Evolutionary conservation across 495 filamentous ascomycete genomes (phyloP).

Genomic region (Penicillium canescens): DNA sequence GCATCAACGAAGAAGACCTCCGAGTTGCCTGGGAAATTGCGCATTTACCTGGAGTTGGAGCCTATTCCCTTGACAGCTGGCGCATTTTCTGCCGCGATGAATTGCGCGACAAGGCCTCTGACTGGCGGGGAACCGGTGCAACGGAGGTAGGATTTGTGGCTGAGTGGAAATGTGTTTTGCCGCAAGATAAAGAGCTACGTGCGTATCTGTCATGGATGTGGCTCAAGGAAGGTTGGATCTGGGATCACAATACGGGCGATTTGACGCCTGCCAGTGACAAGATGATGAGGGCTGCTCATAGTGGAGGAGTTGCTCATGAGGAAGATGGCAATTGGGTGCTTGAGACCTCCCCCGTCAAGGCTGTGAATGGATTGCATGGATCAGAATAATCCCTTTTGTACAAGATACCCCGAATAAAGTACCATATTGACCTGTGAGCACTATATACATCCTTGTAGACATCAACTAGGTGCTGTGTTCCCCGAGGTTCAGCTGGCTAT

Average conservation of each 20-base stretch:
- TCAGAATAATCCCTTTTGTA: conserved; percentile 4
- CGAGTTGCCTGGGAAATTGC: conserved; percentile 79
- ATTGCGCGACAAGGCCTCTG: conserved; percentile 59
- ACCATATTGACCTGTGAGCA: background rate
- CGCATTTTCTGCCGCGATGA: conserved; percentile 89
- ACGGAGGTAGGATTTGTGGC: conserved; percentile 32
- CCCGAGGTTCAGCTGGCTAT: background rate
- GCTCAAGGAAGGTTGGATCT: conserved; percentile 80
- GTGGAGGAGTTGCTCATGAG: conserved; percentile 63
- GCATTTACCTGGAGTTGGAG: conserved; percentile 78
- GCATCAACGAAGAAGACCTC: conserved; percentile 40
- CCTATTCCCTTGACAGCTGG: conserved; percentile 90
- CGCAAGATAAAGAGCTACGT: conserved; percentile 83
- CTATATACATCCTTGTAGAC: background rate
- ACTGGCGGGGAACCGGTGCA: conserved; percentile 56
- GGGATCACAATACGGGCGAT: conserved; percentile 73
- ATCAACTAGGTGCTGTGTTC: background rate
- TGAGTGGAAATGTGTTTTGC: conserved; percentile 88
- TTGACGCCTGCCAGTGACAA: conserved; percentile 55
- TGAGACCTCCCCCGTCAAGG: conserved; percentile 39
- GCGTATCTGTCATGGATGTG: conserved; percentile 90
- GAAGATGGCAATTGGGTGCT: conserved; percentile 52
- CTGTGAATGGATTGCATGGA: conserved; percentile 28
- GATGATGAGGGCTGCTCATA: conserved; percentile 56
- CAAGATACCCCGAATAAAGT: background rate